Evolutionary conservation across 2,329 filamentous ascomycete species (phyloP).

Genomic region (Pseudocercospora musae): DNA sequence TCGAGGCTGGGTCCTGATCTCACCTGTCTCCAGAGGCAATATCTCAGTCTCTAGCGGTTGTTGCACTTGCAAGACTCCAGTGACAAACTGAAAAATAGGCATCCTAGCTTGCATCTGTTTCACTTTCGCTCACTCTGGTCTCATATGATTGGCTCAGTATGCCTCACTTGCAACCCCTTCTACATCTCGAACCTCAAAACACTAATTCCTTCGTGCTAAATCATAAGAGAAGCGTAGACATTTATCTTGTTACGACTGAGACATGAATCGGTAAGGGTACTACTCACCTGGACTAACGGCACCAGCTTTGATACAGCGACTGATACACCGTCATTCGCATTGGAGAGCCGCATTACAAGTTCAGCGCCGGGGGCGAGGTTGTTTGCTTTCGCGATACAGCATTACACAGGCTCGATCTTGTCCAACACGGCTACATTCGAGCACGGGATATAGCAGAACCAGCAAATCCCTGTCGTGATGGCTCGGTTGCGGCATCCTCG

Average conservation of each 20-base stretch:
- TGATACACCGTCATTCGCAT: not conserved
- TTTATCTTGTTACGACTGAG: not conserved
- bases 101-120: not conserved
- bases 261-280: not conserved
- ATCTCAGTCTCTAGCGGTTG: too few species aligned
- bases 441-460: not conserved
- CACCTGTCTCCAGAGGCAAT: too few species aligned
- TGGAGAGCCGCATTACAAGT: not conserved
- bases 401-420: not conserved
- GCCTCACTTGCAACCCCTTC: not conserved
- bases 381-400: not conserved
- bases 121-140: not conserved
- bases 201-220: not conserved
- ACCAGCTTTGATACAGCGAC: not conserved
- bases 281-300: not conserved
- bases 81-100: not conserved
- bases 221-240: not conserved
- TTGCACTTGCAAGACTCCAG: not conserved
- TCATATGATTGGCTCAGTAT: not conserved
- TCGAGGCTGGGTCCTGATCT: not conserved
- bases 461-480: not conserved
- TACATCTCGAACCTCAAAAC: not conserved
- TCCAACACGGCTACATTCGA: not conserved
- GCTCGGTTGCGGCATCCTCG: not conserved
- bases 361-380: not conserved